These are phyloP conservation scores for Penicillium sp. DNA, from an alignment of 2,329 filamentous ascomycete genomes.

Conservation along the genomic window DNA sequence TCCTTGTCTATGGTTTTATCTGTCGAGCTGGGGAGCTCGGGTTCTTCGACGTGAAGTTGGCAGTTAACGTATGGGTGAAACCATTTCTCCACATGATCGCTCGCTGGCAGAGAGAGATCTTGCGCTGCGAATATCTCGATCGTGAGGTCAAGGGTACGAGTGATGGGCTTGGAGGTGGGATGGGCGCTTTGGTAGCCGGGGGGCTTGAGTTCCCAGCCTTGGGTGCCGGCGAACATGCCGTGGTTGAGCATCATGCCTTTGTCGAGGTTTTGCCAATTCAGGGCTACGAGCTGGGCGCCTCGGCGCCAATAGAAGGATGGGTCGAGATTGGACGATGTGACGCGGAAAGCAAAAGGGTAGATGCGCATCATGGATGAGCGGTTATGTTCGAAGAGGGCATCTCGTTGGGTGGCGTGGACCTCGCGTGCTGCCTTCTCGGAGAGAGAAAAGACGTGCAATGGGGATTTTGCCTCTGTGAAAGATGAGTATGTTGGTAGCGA, in stretches of 20 bases:
- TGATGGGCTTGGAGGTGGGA: constrained; percentile 36
- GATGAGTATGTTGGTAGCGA: neutral
- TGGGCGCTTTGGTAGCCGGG: constrained; percentile 60
- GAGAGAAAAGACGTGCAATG: constrained; percentile 63
- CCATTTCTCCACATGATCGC: constrained; percentile 52
- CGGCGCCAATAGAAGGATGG: constrained; percentile 82
- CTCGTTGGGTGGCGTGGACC: constrained; percentile 52
- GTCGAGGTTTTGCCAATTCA: constrained; percentile 92
- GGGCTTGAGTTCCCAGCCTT: constrained; percentile 85
- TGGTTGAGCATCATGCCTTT: constrained; percentile 95
- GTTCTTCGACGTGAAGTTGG: constrained; percentile 75
- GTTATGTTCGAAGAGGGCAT: constrained; percentile 78
- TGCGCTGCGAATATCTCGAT: constrained; percentile 77
- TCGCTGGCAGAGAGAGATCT: constrained; percentile 65
- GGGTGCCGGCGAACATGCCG: constrained; percentile 79
- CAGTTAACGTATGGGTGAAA: constrained; percentile 76
- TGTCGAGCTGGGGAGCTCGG: constrained; percentile 46
- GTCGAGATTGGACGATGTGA: constrained; percentile 83
- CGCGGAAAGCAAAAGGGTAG: constrained; percentile 78
- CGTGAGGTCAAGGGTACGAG: constrained; percentile 61
- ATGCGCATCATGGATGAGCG: constrained; percentile 78
- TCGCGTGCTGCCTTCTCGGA: constrained; percentile 66
- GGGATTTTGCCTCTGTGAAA: constrained; percentile 48
- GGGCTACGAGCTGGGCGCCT: constrained; percentile 83
- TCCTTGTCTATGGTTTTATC: constrained; percentile 50